Evolutionary conservation across 495 filamentous ascomycete genomes (phyloP), one percentile per base, ranked within the genome.

Genomic region (Xylaria flabelliformis): DNA sequence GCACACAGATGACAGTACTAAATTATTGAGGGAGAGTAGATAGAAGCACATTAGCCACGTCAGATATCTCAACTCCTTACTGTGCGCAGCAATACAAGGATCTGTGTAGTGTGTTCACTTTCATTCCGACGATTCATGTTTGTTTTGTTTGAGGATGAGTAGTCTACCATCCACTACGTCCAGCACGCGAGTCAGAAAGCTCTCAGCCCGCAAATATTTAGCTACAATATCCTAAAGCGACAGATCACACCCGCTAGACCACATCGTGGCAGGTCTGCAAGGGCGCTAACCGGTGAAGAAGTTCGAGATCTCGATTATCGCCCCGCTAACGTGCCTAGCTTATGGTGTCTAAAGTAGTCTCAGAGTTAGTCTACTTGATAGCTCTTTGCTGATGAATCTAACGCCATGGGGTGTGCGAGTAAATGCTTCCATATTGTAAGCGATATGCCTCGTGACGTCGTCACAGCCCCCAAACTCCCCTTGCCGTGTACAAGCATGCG

Each of bases 221-320:
- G 44, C 48, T 42, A 5, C 5, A 24, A 24, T 39, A 51, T 15
- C 13, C 34, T 32, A 17, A 0, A 12, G 26, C 53, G 44, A 61
- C 41, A 63, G 68, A 70, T 70, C 56, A 36, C 61, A 64, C 32
- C 34, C 59, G 48, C 69, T 61, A 41, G 19, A 36, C 58, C 53
- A 70, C 39, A 51, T 69, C 67, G 67, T 69, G 55, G 21, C 17
- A 39, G 29, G 26, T 24, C 58, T 56, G 61, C 69, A 71, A 71
- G 69, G 69, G 69, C 59, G 62, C 69, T 26, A 56, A 46, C 69
- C 69, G 61, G 69, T 71, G 46, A 55, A 64, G 59, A 64, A 64
- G 69, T 55, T 53, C 44, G 39, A 71, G 69, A 71, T 71, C 69
- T 71, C 69, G 69, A 71, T 50, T 64, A 64, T 64, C 69, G 69